Evolutionary conservation across 768 basidiomycete genomes (phyloP).

Genomic region (Pholiota conissans): DNA sequence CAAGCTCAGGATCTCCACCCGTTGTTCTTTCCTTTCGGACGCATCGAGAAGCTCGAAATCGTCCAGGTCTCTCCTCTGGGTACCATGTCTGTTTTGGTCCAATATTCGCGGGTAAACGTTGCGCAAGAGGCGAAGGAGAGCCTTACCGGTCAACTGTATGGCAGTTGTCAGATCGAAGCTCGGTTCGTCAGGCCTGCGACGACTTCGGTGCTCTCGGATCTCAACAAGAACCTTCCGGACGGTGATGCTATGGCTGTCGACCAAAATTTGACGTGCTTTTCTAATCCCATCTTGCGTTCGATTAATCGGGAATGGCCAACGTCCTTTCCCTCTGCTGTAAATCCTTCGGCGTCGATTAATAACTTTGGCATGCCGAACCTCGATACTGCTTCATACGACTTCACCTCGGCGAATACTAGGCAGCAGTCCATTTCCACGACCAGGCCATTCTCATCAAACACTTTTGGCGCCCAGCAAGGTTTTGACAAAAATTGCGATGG

Average conservation of each 20-base stretch:
- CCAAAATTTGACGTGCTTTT: constrained; percentile 1
- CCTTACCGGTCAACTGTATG: constrained; percentile 65
- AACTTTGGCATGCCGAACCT: background rate
- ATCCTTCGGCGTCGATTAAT: background rate
- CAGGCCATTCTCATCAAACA: constrained; percentile 11
- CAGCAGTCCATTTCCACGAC: constrained; percentile 15
- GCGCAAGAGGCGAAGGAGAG: constrained; percentile 67
- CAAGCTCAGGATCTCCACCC: constrained; percentile 67
- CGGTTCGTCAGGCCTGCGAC: constrained; percentile 29
- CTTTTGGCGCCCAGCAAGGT: constrained; percentile 7
- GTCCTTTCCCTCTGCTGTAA: background rate
- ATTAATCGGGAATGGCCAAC: background rate
- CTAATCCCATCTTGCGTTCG: background rate
- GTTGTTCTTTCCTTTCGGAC: constrained; percentile 72
- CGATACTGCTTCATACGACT: background rate
- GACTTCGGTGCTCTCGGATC: constrained; percentile 3
- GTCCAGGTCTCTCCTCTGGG: constrained; percentile 36
- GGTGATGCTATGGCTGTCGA: background rate
- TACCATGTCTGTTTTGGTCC: constrained; percentile 59
- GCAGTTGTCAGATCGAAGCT: constrained; percentile 38
- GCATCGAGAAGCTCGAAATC: constrained; percentile 62
- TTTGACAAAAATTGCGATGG: background rate
- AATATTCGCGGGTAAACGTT: constrained; percentile 52
- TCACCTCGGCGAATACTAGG: constrained; percentile 3
- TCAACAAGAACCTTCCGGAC: background rate